Evolutionary conservation across 2,329 filamentous ascomycete genomes (phyloP).

Genomic region (Ophiostoma perfectum): DNA sequence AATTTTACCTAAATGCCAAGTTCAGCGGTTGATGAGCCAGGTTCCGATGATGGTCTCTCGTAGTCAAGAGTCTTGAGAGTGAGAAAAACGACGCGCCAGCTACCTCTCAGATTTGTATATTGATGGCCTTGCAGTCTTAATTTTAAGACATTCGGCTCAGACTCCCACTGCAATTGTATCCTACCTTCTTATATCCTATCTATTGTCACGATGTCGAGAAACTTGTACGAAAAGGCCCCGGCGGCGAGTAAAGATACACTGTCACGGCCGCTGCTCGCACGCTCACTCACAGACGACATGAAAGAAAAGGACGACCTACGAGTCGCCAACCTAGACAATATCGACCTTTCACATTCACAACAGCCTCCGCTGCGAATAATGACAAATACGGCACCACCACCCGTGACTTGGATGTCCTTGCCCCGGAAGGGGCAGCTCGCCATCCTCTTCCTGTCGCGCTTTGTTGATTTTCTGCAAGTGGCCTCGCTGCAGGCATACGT

Average conservation of each 20-base stretch:
- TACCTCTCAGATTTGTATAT: neutral
- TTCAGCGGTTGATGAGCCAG: too few relatives aligned
- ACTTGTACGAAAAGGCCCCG: neutral
- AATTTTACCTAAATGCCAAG: too few relatives aligned
- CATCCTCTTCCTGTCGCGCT: slow-evolving; percentile 29
- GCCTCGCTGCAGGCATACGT: slow-evolving; percentile 28
- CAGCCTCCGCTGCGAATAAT: neutral
- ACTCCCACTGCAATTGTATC: neutral
- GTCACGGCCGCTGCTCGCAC: slow-evolving; percentile 4
- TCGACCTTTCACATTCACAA: neutral
- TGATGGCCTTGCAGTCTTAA: neutral
- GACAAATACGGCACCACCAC: neutral
- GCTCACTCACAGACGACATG: slow-evolving; percentile 8
- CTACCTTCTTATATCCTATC: neutral
- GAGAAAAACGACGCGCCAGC: neutral
- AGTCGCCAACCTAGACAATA: neutral
- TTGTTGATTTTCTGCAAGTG: slow-evolving; percentile 31
- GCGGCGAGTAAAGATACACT: neutral
- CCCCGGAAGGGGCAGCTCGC: slow-evolving; percentile 30
- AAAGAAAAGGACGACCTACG: neutral
- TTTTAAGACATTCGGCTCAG: neutral
- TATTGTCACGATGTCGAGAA: neutral
- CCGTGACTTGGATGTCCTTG: slow-evolving; percentile 27
- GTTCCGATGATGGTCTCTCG: too few relatives aligned
- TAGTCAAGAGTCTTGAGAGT: neutral